Evolutionary conservation across 306 rosid genomes (phyloP).

Genomic region (Pueraria montana): DNA sequence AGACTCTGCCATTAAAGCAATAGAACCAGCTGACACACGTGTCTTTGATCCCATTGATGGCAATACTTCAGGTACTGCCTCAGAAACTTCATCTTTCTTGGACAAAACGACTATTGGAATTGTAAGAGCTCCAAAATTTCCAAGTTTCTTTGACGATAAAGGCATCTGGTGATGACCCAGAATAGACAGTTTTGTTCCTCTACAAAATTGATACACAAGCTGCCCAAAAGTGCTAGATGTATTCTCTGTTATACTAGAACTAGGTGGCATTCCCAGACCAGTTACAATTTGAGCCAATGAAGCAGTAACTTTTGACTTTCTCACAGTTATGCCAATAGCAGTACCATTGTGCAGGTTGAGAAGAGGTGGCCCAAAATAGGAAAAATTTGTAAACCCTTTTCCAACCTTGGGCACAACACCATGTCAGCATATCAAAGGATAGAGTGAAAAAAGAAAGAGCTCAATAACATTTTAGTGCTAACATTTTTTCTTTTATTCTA

Average conservation of each 20-base stretch:
- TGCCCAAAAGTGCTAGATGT: slow-evolving; percentile 78
- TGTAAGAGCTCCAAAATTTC: slow-evolving; percentile 62
- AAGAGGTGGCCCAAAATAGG: slow-evolving; percentile 85
- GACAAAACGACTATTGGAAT: slow-evolving; percentile 59
- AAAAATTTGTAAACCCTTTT: slow-evolving; percentile 74
- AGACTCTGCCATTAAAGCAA: slow-evolving; percentile 72
- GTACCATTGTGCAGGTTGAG: slow-evolving; percentile 72
- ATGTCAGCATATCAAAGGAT: slow-evolving; percentile 27
- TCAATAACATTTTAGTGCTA: background rate
- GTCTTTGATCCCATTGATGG: slow-evolving; percentile 44
- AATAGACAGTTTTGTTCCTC: slow-evolving; percentile 77
- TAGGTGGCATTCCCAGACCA: slow-evolving; percentile 55
- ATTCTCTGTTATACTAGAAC: slow-evolving; percentile 53
- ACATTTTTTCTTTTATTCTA: background rate
- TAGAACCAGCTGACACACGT: slow-evolving; percentile 54
- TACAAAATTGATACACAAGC: slow-evolving; percentile 70
- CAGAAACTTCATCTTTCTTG: slow-evolving; percentile 44
- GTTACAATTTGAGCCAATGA: slow-evolving; percentile 83
- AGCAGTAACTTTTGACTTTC: slow-evolving; percentile 77
- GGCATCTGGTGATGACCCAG: slow-evolving; percentile 71
- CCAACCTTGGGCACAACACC: slow-evolving; percentile 56
- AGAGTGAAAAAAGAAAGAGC: background rate
- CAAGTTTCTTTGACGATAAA: slow-evolving; percentile 47
- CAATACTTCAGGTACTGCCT: slow-evolving; percentile 54
- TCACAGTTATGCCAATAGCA: slow-evolving; percentile 77